These are phyloP conservation scores for Fusarium sp. DNA, from an alignment of 2,329 filamentous ascomycete species.

Conservation along the genomic window DNA sequence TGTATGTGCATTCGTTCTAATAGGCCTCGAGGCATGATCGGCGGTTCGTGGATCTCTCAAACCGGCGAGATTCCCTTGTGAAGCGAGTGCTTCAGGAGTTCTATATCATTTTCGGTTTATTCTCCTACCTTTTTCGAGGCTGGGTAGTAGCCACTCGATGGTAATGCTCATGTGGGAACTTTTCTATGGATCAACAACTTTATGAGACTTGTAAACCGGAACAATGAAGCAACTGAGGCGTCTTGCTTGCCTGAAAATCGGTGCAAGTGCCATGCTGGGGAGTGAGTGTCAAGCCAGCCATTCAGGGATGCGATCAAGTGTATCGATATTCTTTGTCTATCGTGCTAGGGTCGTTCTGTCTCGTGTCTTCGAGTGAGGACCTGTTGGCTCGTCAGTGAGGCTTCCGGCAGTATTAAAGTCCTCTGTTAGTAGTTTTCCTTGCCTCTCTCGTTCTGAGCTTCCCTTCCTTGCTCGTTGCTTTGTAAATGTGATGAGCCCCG, in stretches of 20 bases:
- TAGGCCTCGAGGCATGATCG: background rate
- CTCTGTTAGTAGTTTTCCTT: background rate
- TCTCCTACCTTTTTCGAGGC: background rate
- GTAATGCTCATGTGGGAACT: background rate
- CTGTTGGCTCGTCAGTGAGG: background rate
- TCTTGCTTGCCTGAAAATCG: background rate
- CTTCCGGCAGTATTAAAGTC: rapidly evolving
- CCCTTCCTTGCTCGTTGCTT: background rate
- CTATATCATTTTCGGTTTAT: background rate
- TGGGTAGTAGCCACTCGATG: background rate
- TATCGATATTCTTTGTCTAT: background rate
- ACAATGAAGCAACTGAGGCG: background rate
- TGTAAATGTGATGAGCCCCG: background rate
- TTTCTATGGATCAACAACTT: background rate
- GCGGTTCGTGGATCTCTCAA: background rate
- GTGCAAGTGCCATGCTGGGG: background rate
- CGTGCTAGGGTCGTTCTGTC: background rate
- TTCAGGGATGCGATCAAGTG: background rate
- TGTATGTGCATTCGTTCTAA: background rate
- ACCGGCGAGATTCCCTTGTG: background rate
- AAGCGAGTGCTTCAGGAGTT: background rate
- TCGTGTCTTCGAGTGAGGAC: background rate
- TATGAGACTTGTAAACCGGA: background rate
- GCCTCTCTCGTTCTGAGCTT: background rate
- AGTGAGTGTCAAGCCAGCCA: too few relatives aligned